These are phyloP conservation scores for Macadamia tetraphylla DNA, from an alignment of 164 flowering plant genomes.

Conservation along the genomic window DNA sequence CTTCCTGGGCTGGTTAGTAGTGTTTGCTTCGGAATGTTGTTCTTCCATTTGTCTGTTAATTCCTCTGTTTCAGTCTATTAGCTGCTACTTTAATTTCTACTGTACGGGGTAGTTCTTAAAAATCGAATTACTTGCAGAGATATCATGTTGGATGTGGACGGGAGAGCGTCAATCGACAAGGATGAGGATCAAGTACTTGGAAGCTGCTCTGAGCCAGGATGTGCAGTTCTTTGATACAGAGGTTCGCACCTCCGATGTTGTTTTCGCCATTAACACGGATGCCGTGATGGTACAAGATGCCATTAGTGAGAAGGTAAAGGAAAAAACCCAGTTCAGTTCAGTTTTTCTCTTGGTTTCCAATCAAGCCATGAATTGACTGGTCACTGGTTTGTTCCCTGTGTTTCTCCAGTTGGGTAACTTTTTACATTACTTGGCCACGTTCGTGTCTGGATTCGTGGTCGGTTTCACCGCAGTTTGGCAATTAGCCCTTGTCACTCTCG, in stretches of 20 bases:
- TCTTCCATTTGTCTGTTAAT: neutral
- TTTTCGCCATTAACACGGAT: conserved; percentile 85
- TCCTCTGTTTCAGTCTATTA: too few species aligned
- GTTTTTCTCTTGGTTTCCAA: neutral
- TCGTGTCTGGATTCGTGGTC: conserved; percentile 87
- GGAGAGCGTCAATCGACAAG: conserved; percentile 94
- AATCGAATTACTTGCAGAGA: conserved; percentile 50
- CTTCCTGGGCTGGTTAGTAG: conserved; percentile 93
- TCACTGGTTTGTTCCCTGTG: neutral
- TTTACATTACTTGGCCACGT: conserved; percentile 91
- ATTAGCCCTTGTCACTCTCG: conserved; percentile 83
- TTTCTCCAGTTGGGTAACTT: conserved; percentile 83
- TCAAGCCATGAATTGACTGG: conserved; percentile 1
- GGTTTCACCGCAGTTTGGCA: conserved; percentile 99
- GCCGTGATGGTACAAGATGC: conserved; percentile 96
- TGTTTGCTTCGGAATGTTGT: neutral
- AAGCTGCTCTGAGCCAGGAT: conserved; percentile 91
- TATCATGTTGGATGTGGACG: conserved; percentile 99
- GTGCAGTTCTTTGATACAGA: conserved; percentile 89
- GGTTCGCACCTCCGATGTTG: conserved; percentile 86
- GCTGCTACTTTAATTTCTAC: neutral
- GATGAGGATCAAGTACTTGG: conserved; percentile 92
- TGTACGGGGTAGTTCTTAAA: neutral
- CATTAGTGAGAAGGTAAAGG: conserved; percentile 89
- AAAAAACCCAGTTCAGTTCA: neutral